These are phyloP conservation scores for Zygoascus ofunaensis DNA, from an alignment of 805 yeast genomes.

Conservation along the genomic window DNA sequence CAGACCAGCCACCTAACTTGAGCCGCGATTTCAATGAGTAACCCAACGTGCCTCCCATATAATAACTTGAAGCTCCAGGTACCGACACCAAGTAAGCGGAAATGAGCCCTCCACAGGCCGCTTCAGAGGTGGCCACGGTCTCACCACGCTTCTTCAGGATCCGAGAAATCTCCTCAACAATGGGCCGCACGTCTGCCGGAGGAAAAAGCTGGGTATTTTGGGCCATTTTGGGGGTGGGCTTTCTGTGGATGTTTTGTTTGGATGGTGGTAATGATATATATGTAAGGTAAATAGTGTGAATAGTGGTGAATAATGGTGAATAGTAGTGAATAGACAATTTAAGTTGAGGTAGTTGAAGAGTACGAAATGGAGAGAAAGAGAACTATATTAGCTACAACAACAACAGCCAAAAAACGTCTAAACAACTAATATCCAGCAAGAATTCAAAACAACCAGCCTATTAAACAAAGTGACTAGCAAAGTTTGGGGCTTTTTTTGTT, in stretches of 20 bases:
- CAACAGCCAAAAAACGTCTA: no score
- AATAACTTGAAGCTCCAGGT: constrained; percentile 78
- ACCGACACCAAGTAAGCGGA: constrained; percentile 73
- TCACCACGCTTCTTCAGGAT: constrained; percentile 44
- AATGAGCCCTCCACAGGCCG: constrained; percentile 83
- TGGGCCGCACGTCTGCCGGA: constrained; percentile 41
- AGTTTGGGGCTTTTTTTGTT: no score
- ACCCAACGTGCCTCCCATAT: constrained; percentile 75
- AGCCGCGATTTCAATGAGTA: constrained; percentile 69
- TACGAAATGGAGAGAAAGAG: no score
- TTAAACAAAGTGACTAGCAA: no score
- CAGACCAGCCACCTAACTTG: constrained; percentile 70
- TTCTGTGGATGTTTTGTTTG: neutral
- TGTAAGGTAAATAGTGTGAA: no score
- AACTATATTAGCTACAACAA: no score
- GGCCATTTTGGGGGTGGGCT: neutral
- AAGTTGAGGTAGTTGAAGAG: no score
- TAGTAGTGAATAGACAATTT: no score
- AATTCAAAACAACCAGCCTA: no score
- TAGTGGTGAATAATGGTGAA: no score
- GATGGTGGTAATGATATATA: no score
- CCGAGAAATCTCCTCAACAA: constrained; percentile 51
- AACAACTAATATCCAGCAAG: no score
- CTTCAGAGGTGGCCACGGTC: constrained; percentile 74
- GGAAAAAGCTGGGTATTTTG: constrained; percentile 38